Conservation (phyloP, 345 rosid species). For the Citrus inodora region DNA sequence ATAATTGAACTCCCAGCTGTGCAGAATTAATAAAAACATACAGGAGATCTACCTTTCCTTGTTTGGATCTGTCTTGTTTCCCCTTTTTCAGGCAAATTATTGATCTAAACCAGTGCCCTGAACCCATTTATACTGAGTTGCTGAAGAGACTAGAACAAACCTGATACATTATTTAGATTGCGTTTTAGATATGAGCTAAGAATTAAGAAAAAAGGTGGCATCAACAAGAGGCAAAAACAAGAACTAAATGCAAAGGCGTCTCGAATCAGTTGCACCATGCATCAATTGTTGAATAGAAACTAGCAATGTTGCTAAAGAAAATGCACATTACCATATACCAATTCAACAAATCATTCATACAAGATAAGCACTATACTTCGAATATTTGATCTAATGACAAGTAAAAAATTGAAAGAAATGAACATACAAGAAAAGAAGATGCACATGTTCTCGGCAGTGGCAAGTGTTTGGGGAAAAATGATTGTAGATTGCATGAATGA, state of each 20-base stretch:
- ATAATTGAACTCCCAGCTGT: not conserved
- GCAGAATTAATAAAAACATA: not conserved
- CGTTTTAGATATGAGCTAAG: not conserved
- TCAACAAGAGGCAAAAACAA: not conserved
- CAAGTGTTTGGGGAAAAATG: not conserved
- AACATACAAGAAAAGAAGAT: slow-evolving; percentile 23
- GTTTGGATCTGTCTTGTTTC: slow-evolving; percentile 39
- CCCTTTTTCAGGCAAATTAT: slow-evolving; percentile 33
- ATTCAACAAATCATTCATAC: too few relatives aligned
- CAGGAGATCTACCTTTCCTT: slow-evolving; percentile 37
- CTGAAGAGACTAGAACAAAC: slow-evolving; percentile 12
- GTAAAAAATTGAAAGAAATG: not conserved
- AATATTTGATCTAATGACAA: not conserved
- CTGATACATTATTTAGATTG: not conserved
- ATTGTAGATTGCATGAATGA: not conserved
- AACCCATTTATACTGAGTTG: slow-evolving; percentile 40
- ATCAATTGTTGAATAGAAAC: not conserved
- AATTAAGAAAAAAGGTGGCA: not conserved
- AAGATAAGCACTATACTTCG: too few relatives aligned
- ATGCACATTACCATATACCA: too few relatives aligned
- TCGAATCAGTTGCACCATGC: not conserved
- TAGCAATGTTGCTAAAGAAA: not conserved
- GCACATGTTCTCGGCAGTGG: not conserved
- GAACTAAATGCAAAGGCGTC: too few relatives aligned
- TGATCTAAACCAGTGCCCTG: slow-evolving; percentile 53